Base-by-base conservation (phyloP, 2,329 filamentous ascomycete species). In the Fonsecaea multimorphosa region DNA sequence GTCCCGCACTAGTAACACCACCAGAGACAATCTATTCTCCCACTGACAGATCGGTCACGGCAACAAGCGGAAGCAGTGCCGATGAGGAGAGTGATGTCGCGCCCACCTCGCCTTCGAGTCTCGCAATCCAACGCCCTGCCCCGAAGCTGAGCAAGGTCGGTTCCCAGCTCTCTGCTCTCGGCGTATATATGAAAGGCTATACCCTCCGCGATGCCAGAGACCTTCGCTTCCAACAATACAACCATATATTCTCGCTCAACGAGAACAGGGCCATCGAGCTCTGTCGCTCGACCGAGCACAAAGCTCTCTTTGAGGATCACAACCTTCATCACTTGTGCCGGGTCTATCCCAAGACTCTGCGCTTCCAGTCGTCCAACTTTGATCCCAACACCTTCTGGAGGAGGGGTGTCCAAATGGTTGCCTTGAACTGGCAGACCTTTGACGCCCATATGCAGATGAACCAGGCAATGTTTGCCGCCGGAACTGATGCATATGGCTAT, bases 341-440 rank as follows among this genome's bases (percentile, higher is more conserved):
- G 51, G 93, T 98, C 9, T 99, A 99, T 75, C 95, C 95, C 6
- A 91, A 92, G 61, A 89, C 87, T 40, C 89, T 87, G 72, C 90
- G 95, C 31, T 84, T 98, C 63, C 88, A 87, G 36, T 98, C 95
- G 0, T 92, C 90, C 72, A 99, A 99, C 79, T 98, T 97, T 74
- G 93, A 97, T 73, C 95, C 95, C 0, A 86, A 97, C 69, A 89
- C 90, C 68, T 96, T 95, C 76, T 99, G 95, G 95, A 89, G 94
- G 58, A 89, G 92, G 51, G 95, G 95, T 34, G 95, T 97, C 19
- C 95, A 99, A 79, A 98, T 99, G 94, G 93, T 91, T 14, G 95
- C 95, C 0, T 84, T 98, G 68, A 99, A 99, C 79, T 98, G 95
- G 94, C 95, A 99, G 79, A 98, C 93, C 0, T 97, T 96, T 74